phyloP scores from a whole-genome alignment of 345 rosid genomes.

The Linum lewisii region DNA sequence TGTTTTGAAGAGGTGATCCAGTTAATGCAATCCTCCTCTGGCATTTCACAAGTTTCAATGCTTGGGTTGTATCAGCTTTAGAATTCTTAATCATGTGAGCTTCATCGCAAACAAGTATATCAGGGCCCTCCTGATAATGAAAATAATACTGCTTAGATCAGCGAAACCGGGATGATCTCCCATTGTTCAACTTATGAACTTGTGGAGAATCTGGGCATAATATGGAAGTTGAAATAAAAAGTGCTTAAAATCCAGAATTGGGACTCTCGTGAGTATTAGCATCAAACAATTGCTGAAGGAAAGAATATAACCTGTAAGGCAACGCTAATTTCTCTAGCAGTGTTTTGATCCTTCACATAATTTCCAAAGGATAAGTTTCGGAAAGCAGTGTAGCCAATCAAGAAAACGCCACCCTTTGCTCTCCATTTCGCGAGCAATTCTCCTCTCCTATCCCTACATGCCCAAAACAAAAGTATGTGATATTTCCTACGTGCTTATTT shows the following conservation, averaged over 20 bases:
- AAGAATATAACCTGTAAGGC: constrained; percentile 64
- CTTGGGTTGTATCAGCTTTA: constrained; percentile 94
- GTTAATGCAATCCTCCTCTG: constrained; percentile 98
- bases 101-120: constrained; percentile 98
- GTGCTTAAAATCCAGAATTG: not conserved
- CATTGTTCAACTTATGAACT: not conserved
- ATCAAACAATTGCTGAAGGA: not conserved
- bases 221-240: too few relatives aligned
- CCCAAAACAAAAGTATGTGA: constrained; percentile 11
- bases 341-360: constrained; percentile 58
- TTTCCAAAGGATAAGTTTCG: constrained; percentile 87
- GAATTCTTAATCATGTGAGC: constrained; percentile 97
- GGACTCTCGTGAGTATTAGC: not conserved
- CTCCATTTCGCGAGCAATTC: constrained; percentile 84
- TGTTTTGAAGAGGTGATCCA: constrained; percentile 99
- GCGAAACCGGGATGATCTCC: not conserved
- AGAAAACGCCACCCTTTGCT: constrained; percentile 80
- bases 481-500: not conserved
- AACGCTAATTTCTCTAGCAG: constrained; percentile 57
- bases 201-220: too few relatives aligned
- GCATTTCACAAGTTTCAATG: constrained; percentile 90
- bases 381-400: constrained; percentile 86
- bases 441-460: constrained; percentile 65
- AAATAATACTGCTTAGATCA: constrained; percentile 13
- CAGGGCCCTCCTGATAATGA: constrained; percentile 82